These are phyloP conservation scores for Wickerhamomyces strasburgensis DNA, from an alignment of 805 yeast species.

Conservation along the genomic window DNA sequence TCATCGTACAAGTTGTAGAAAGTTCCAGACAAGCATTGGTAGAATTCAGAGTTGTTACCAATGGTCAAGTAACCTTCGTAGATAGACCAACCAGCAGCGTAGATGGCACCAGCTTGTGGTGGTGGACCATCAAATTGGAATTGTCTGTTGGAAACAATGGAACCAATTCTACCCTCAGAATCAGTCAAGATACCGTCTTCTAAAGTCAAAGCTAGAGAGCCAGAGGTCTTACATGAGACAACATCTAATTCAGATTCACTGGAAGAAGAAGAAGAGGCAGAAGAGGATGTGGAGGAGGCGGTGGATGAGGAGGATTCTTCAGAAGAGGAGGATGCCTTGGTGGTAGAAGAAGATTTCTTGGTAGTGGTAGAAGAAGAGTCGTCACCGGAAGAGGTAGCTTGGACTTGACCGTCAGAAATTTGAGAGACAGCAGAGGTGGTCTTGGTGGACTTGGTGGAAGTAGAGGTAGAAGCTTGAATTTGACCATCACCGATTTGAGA, in stretches of 20 bases:
- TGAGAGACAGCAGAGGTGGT: constrained; percentile 25
- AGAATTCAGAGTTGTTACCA: constrained; percentile 57
- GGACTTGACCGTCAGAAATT: constrained; percentile 20
- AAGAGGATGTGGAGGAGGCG: constrained; percentile 5
- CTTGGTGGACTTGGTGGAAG: constrained; percentile 29
- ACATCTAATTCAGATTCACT: constrained; percentile 4
- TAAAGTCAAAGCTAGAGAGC: constrained; percentile 53
- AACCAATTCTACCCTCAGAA: constrained; percentile 62
- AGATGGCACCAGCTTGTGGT: constrained; percentile 75
- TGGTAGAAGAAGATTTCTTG: constrained; percentile 38
- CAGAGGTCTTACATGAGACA: constrained; percentile 40
- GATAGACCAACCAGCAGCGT: constrained; percentile 63
- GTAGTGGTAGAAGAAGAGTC: constrained; percentile 13
- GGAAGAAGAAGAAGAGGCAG: constrained; percentile 6
- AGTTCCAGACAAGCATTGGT: constrained; percentile 69
- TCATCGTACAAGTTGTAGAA: constrained; percentile 77
- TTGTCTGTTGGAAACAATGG: constrained; percentile 79
- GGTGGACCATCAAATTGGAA: constrained; percentile 86
- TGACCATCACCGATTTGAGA: constrained; percentile 43
- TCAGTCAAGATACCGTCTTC: constrained; percentile 49
- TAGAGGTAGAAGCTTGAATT: constrained; percentile 42
- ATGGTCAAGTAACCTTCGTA: constrained; percentile 58
- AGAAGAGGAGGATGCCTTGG: constrained; percentile 5
- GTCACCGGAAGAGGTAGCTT: constrained; percentile 19
- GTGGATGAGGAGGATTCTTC: constrained; percentile 4